These are phyloP conservation scores for Aphanomyces invadans DNA, from an alignment of 352 stramenopile species.

Conservation along the genomic window DNA sequence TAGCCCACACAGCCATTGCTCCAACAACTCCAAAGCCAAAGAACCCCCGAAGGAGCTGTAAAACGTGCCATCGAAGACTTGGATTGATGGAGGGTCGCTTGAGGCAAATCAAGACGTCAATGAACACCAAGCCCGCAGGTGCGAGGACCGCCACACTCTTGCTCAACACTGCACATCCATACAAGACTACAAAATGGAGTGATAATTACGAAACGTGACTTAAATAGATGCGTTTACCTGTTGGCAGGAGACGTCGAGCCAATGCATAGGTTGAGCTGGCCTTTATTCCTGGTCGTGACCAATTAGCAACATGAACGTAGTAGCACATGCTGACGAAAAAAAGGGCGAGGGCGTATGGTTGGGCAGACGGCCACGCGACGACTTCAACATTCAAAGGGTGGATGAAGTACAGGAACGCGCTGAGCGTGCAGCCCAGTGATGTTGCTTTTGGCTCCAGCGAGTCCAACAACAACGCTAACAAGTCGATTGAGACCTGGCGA, in stretches of 20 bases:
- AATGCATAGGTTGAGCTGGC: too few relatives aligned
- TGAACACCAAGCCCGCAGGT: background rate
- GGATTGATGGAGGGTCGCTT: background rate
- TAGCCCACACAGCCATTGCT: background rate
- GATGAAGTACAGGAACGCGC: background rate
- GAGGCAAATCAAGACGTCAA: background rate
- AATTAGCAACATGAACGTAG: background rate
- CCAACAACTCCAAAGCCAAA: background rate
- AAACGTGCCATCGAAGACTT: background rate
- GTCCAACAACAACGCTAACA: background rate
- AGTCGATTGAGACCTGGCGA: background rate
- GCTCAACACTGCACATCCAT: background rate
- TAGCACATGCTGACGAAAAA: background rate
- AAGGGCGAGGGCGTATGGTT: background rate
- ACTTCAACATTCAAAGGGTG: slow-evolving; percentile 9
- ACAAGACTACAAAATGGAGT: slow-evolving; percentile 3
- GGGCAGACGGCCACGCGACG: slow-evolving; percentile 4
- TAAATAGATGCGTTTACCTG: background rate
- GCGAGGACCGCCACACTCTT: slow-evolving; percentile 4
- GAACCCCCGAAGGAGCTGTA: background rate
- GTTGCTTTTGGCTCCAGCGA: background rate
- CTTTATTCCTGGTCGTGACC: background rate
- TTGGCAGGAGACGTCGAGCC: background rate
- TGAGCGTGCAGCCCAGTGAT: background rate
- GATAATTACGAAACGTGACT: background rate